A percentile compares a stretch with the other conserved stretches of the same genome.
Evolutionary conservation across 1,139 yeast species (phyloP).

Genomic region (Spathaspora sp.): DNA sequence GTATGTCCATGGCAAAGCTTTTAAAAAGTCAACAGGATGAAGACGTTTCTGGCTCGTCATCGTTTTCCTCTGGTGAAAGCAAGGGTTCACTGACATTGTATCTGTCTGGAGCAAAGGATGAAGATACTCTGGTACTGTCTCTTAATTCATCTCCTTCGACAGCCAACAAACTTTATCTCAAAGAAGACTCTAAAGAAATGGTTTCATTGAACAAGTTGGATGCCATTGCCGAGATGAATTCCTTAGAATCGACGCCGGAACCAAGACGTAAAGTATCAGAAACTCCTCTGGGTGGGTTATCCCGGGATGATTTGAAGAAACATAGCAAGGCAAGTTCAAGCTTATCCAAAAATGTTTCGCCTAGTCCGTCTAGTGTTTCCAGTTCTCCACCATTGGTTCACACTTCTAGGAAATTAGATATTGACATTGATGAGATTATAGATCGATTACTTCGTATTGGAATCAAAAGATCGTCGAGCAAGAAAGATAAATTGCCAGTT

Average conservation of each 20-base stretch:
- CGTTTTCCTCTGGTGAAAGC: slow-evolving; percentile 19
- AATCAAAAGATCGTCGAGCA: slow-evolving; percentile 24
- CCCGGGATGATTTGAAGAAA: slow-evolving; percentile 13
- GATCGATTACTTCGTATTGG: slow-evolving; percentile 53
- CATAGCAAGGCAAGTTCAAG: slow-evolving; percentile 4
- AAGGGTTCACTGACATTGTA: slow-evolving; percentile 1
- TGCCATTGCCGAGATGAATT: slow-evolving; percentile 39
- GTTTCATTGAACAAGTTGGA: slow-evolving; percentile 28
- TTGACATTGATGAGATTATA: slow-evolving; percentile 57
- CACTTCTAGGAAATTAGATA: slow-evolving; percentile 15
- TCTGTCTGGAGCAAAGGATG: slow-evolving; percentile 33
- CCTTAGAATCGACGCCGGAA: slow-evolving; percentile 39
- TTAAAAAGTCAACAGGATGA: slow-evolving; percentile 21
- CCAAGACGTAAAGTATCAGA: slow-evolving; percentile 13
- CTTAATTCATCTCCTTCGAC: slow-evolving; percentile 21
- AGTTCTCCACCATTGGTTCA: slow-evolving; percentile 28
- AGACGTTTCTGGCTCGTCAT: slow-evolving; percentile 29
- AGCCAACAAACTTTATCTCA: slow-evolving; percentile 2
- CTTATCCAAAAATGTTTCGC: slow-evolving; percentile 10
- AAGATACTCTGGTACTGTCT: slow-evolving; percentile 44
- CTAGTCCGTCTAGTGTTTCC: slow-evolving; percentile 22
- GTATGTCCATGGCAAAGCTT: slow-evolving; percentile 45
- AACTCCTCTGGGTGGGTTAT: slow-evolving; percentile 4
- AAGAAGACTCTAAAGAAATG: slow-evolving; percentile 11
- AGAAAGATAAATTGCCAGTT: slow-evolving; percentile 44